These are phyloP conservation scores for Hyphopichia homilentoma DNA, from an alignment of 805 yeast species.

Conservation along the genomic window DNA sequence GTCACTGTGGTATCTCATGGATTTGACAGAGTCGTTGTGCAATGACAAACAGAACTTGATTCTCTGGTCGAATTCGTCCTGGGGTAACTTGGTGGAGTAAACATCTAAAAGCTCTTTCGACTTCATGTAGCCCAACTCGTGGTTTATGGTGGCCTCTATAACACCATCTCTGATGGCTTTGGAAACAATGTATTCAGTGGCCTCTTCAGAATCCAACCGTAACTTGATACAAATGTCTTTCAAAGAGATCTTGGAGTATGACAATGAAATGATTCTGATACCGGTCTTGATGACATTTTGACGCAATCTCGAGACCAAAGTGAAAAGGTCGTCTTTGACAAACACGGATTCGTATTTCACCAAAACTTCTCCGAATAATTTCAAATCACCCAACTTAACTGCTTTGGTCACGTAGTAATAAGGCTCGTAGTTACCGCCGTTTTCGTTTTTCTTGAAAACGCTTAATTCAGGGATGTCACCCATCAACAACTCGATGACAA, in stretches of 20 bases:
- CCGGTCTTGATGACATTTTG: slow-evolving; percentile 98
- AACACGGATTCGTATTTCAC: slow-evolving; percentile 57
- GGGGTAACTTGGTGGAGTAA: slow-evolving; percentile 86
- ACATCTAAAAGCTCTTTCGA: slow-evolving; percentile 82
- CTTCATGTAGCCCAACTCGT: slow-evolving; percentile 87
- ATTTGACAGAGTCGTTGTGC: slow-evolving; percentile 88
- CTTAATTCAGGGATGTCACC: slow-evolving; percentile 95
- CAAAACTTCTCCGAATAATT: slow-evolving; percentile 70
- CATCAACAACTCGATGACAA: slow-evolving; percentile 86
- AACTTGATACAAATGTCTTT: slow-evolving; percentile 92
- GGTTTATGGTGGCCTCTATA: slow-evolving; percentile 90
- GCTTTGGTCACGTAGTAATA: slow-evolving; percentile 87
- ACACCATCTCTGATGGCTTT: slow-evolving; percentile 97
- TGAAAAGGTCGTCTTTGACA: slow-evolving; percentile 74
- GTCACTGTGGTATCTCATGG: slow-evolving; percentile 82
- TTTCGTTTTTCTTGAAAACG: slow-evolving; percentile 62
- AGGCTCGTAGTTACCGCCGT: slow-evolving; percentile 55
- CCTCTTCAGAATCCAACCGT: slow-evolving; percentile 88
- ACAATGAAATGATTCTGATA: slow-evolving; percentile 84
- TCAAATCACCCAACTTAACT: slow-evolving; percentile 87
- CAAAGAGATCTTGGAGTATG: slow-evolving; percentile 86
- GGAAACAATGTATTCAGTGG: slow-evolving; percentile 95
- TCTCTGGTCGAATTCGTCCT: slow-evolving; percentile 84
- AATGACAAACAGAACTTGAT: slow-evolving; percentile 86
- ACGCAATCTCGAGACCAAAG: slow-evolving; percentile 82